Evolutionary conservation across 2,329 filamentous ascomycete genomes (phyloP), one percentile per base, ranked within the genome.

Genomic region (Furcasterigmium sp.): DNA sequence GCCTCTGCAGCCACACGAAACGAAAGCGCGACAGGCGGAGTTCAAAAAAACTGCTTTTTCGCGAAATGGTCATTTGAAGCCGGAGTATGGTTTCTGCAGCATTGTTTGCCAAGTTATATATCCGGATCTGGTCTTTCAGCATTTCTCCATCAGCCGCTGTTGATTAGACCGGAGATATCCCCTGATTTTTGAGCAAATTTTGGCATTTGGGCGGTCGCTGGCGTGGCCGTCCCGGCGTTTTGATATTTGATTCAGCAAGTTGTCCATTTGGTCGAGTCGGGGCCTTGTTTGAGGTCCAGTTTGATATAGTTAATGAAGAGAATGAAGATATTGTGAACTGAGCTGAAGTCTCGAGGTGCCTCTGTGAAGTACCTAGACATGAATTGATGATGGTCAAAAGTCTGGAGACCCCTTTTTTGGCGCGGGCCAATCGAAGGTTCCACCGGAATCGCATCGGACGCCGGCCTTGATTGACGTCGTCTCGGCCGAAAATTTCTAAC

Each of bases 101-200:
- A 43, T 34, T 21, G 11, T 36, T 40, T 37, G 34, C 19, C 35
- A 21, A 29, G 20, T 37, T 26, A n/a, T n/a, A n/a, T 11, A 11
- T 26, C 23, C 23, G 23, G 23, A 26, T 26, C 23, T 26, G 23
- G 29, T 29, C 18, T 46, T 26, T 26, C 23, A 26, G 23, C 23
- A 11, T 26, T 26, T 26, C 7, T n/a, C 23, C 7, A 7, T 7
- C 23, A 26, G 23, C 23, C 7, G 23, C 23, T 26, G 23, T 26
- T 37, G 37, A 20, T 37, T 48, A 46, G 46, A 43, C 40, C 21
- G 30, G 18, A 46, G 21, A 46, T 43, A 46, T 46, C 36, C 34
- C 37, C 37, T 23, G 45, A n/a, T n/a, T n/a, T n/a, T n/a, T n/a
- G n/a, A n/a, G n/a, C n/a, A n/a, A n/a, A 14, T 32, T 32, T 35